Percentiles rank a stretch among this genome's conserved stretches.
phyloP scores from a whole-genome alignment of 352 stramenopile genomes.

The Globisporangium nodosum region DNA sequence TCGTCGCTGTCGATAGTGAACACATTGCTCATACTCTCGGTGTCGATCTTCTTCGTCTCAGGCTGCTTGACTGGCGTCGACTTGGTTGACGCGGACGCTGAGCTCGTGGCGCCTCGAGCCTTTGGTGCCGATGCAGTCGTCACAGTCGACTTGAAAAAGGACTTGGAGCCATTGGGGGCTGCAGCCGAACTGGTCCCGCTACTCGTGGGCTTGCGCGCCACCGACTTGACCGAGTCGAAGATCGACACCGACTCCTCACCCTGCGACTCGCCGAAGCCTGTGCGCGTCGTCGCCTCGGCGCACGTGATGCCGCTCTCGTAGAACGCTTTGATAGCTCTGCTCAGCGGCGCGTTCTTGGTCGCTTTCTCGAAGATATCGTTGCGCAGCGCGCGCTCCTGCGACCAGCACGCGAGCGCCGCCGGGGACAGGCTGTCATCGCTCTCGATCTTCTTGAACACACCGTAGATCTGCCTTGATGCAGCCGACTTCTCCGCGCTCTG shows the following conservation, averaged over 20 bases:
- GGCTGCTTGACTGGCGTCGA: conserved; percentile 20
- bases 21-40: conserved; percentile 56
- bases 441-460: conserved; percentile 33
- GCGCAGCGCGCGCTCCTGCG: conserved; percentile 51
- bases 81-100: conserved; percentile 5
- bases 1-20: conserved; percentile 69
- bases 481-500: conserved; percentile 11
- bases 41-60: conserved; percentile 32
- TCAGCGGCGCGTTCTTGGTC: conserved; percentile 33
- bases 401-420: conserved; percentile 33
- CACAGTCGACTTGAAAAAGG: conserved; percentile 23
- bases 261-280: conserved; percentile 40
- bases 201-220: conserved; percentile 18
- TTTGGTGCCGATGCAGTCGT: conserved; percentile 14
- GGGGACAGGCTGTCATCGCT: neutral
- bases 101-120: conserved; percentile 16
- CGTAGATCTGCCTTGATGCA: conserved; percentile 41
- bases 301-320: conserved; percentile 51
- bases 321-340: conserved; percentile 34
- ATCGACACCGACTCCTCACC: conserved; percentile 63
- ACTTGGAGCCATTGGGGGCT: conserved; percentile 11
- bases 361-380: conserved; percentile 47
- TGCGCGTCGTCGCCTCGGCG: conserved; percentile 41
- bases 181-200: conserved; percentile 2
- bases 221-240: conserved; percentile 48